Conservation (phyloP, 2,329 filamentous ascomycete species). For the Fonsecaea erecta region DNA sequence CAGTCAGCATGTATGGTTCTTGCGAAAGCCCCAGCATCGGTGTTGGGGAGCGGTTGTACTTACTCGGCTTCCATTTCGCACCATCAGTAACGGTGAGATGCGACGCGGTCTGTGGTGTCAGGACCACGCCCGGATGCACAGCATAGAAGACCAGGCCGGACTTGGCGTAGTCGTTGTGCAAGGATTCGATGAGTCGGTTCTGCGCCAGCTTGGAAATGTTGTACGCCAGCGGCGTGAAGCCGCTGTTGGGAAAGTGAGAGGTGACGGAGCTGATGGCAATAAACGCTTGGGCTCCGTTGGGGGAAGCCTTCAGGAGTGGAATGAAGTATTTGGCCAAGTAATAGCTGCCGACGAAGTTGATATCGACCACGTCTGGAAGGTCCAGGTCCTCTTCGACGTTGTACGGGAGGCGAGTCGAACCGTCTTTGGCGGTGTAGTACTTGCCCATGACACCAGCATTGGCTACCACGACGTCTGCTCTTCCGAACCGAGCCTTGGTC, state of each 20-base stretch:
- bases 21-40: background rate
- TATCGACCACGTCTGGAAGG: constrained; percentile 8
- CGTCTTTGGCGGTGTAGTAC: constrained; percentile 10
- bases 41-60: background rate
- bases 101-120: constrained; percentile 40
- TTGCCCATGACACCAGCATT: constrained; percentile 15
- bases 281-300: constrained; percentile 51
- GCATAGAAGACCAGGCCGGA: constrained; percentile 48
- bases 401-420: constrained; percentile 7
- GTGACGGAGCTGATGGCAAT: constrained; percentile 54
- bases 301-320: constrained; percentile 53
- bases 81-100: constrained; percentile 8
- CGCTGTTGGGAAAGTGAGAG: constrained; percentile 43
- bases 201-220: constrained; percentile 57
- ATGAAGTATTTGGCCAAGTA: constrained; percentile 44
- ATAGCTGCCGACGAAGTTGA: constrained; percentile 13
- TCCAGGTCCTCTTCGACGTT: constrained; percentile 13
- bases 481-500: constrained; percentile 14
- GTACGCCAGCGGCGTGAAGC: constrained; percentile 49
- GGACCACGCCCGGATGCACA: constrained; percentile 48
- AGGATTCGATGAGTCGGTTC: constrained; percentile 55
- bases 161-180: constrained; percentile 52
- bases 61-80: constrained; percentile 8
- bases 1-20: background rate
- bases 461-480: constrained; percentile 33